These are phyloP conservation scores for Zygosaccharomyces sapae DNA, from an alignment of 1,139 yeast species.

Conservation along the genomic window DNA sequence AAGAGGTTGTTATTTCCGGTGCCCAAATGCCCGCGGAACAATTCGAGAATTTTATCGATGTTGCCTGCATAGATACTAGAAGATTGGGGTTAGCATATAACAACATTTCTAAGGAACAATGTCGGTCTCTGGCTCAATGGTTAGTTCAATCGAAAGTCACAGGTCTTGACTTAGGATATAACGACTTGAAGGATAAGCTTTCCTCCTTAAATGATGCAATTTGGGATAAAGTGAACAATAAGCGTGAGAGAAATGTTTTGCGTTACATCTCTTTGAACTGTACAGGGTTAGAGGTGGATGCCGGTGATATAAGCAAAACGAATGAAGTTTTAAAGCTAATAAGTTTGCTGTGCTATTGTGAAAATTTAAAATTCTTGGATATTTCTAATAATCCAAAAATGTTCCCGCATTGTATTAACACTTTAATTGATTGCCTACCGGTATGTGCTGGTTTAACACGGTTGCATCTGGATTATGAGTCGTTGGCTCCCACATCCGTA, in stretches of 20 bases:
- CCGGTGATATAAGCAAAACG: conserved; percentile 28
- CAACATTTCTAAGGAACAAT: conserved; percentile 49
- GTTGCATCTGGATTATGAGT: conserved; percentile 59
- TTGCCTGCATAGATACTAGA: conserved; percentile 47
- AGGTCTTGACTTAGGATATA: conserved; percentile 70
- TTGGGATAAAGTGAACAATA: conserved; percentile 26
- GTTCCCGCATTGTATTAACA: conserved; percentile 43
- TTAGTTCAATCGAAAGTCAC: conserved; percentile 34
- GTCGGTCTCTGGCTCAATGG: conserved; percentile 52
- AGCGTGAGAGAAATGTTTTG: conserved; percentile 34
- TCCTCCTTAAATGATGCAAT: conserved; percentile 47
- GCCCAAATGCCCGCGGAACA: conserved; percentile 56
- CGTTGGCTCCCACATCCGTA: conserved; percentile 45
- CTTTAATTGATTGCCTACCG: conserved; percentile 53
- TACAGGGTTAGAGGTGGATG: conserved; percentile 43
- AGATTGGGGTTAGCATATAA: conserved; percentile 70
- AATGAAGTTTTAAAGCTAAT: conserved; percentile 33
- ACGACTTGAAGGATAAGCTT: conserved; percentile 57
- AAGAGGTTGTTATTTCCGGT: conserved; percentile 65
- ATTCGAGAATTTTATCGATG: conserved; percentile 53
- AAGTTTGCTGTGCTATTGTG: conserved; percentile 43
- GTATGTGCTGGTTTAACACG: conserved; percentile 53
- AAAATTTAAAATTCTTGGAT: conserved; percentile 59
- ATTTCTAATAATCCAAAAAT: conserved; percentile 60
- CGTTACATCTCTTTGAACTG: conserved; percentile 49